Evolutionary conservation across 805 yeast genomes (phyloP).

Genomic region (Ogataea polymorpha): DNA sequence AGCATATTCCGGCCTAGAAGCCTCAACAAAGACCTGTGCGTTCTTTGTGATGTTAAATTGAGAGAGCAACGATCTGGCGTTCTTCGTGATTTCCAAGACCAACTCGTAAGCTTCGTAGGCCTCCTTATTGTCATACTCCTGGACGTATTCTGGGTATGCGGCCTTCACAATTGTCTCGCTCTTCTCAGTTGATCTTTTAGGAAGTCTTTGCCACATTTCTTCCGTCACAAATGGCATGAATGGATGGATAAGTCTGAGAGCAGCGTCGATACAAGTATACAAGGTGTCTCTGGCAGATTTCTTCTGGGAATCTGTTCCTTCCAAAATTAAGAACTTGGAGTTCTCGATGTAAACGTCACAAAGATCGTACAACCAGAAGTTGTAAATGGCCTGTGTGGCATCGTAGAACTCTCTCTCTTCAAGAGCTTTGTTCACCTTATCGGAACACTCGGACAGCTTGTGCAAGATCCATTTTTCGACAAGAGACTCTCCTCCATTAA

Average conservation of each 20-base stretch:
- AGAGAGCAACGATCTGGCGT: slow-evolving; percentile 86
- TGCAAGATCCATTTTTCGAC: slow-evolving; percentile 97
- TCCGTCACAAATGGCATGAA: slow-evolving; percentile 97
- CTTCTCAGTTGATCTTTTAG: slow-evolving; percentile 72
- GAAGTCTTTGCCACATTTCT: slow-evolving; percentile 98
- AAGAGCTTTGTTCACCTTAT: slow-evolving; percentile 58
- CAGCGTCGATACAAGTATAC: slow-evolving; percentile 89
- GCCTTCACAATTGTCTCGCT: slow-evolving; percentile 76
- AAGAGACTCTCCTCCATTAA: slow-evolving; percentile 78
- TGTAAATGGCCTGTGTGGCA: slow-evolving; percentile 82
- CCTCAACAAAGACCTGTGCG: slow-evolving; percentile 81
- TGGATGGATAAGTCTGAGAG: slow-evolving; percentile 90
- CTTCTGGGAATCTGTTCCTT: slow-evolving; percentile 82
- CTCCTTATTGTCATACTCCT: slow-evolving; percentile 58
- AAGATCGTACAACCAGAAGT: slow-evolving; percentile 90
- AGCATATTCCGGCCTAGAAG: slow-evolving; percentile 45
- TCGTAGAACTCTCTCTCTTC: slow-evolving; percentile 88
- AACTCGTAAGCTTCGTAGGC: slow-evolving; percentile 78
- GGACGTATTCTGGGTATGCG: slow-evolving; percentile 64
- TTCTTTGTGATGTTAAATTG: slow-evolving; percentile 87
- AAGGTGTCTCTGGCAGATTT: slow-evolving; percentile 91
- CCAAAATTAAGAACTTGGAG: slow-evolving; percentile 87
- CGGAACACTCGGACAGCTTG: slow-evolving; percentile 69
- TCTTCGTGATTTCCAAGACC: slow-evolving; percentile 81
- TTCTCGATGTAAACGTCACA: slow-evolving; percentile 99